Conservation (phyloP, 164 flowering plant genomes). For the Chloranthus sessilifolius region DNA sequence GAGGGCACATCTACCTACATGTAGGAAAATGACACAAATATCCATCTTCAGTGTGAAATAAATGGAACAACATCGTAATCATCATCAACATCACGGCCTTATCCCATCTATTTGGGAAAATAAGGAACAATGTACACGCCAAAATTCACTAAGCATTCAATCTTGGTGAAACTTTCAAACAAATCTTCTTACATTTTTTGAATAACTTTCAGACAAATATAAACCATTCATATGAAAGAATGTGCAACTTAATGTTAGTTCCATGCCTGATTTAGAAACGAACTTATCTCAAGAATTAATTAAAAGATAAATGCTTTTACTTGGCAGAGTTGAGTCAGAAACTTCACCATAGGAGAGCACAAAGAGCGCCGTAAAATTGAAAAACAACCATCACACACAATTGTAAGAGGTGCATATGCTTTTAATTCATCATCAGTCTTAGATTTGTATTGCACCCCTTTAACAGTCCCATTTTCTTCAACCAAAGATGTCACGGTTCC, state of each 20-base stretch:
- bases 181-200: no score
- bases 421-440: slow-evolving; percentile 54
- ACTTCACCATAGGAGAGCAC: slow-evolving; percentile 66
- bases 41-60: no score
- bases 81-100: no score
- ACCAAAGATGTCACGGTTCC: slow-evolving; percentile 74
- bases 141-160: not conserved
- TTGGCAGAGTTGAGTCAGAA: slow-evolving; percentile 2
- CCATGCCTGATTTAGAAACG: no score
- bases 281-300: not conserved
- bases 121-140: not conserved
- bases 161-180: not conserved
- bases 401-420: slow-evolving; percentile 77
- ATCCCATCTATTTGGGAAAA: no score
- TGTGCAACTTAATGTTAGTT: not conserved
- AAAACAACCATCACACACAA: slow-evolving; percentile 95
- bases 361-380: slow-evolving; percentile 88
- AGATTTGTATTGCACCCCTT: slow-evolving; percentile 69
- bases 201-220: not conserved
- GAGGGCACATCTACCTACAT: slow-evolving; percentile 86
- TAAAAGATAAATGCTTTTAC: not conserved
- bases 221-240: slow-evolving; percentile 1
- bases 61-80: no score
- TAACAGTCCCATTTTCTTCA: slow-evolving; percentile 74
- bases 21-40: no score